Percentiles rank a stretch among this genome's conserved stretches.
phyloP scores from a whole-genome alignment of 1,284 basidiomycete species.

The Tremellales sp. region DNA sequence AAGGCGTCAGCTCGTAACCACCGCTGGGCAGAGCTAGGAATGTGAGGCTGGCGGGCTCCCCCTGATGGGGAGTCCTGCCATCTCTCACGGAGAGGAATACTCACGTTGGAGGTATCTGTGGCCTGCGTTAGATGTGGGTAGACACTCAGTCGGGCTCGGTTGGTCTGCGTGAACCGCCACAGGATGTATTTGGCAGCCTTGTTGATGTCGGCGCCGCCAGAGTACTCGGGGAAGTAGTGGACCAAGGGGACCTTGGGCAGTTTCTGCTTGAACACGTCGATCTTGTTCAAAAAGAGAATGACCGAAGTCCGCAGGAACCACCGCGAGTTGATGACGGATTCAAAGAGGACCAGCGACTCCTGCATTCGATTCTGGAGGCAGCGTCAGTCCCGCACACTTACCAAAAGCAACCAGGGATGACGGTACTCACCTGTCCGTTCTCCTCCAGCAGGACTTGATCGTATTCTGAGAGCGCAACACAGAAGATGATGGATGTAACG shows the following conservation, averaged over 20 bases:
- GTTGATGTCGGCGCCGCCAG: constrained; percentile 83
- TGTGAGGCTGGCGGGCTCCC: too few species aligned
- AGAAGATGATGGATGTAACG: constrained; percentile 93
- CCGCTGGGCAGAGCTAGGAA: not conserved
- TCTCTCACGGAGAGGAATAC: constrained; percentile 40
- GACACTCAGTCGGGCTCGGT: constrained; percentile 78
- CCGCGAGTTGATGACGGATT: constrained; percentile 93
- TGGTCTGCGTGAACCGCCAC: constrained; percentile 95
- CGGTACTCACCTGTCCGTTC: constrained; percentile 51
- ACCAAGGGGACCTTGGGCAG: constrained; percentile 81
- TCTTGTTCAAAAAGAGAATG: constrained; percentile 92
- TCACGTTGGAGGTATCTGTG: constrained; percentile 61
- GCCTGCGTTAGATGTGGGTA: constrained; percentile 77
- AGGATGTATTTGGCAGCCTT: constrained; percentile 97
- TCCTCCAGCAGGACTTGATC: constrained; percentile 83
- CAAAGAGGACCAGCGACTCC: constrained; percentile 88
- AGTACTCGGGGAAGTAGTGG: constrained; percentile 90
- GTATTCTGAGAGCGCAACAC: constrained; percentile 89
- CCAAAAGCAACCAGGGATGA: not conserved
- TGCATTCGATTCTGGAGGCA: constrained; percentile 85
- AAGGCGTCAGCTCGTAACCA: constrained; percentile 1
- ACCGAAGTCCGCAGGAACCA: constrained; percentile 94
- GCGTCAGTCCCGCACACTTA: not conserved
- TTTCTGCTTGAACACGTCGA: constrained; percentile 92
- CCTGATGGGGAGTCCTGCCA: not conserved